phyloP scores from a whole-genome alignment of 2,329 filamentous ascomycete genomes.

The Xylaria sp. region DNA sequence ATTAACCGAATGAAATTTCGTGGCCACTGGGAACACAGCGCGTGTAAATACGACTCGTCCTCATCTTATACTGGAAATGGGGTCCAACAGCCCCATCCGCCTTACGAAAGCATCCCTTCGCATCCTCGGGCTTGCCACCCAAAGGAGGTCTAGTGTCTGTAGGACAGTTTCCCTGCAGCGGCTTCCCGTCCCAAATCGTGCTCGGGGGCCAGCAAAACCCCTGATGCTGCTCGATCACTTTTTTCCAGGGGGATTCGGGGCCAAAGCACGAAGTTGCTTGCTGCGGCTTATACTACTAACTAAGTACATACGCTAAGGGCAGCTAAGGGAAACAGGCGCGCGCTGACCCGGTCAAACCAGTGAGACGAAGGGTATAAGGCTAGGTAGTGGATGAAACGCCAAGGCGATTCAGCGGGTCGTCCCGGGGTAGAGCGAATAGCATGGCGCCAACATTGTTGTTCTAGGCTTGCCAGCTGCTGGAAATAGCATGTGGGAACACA shows the following conservation, averaged over 20 bases:
- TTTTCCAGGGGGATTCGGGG: constrained; percentile 20
- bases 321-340: not conserved
- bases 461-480: constrained; percentile 19
- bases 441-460: constrained; percentile 21
- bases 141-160: constrained; percentile 16
- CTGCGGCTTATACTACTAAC: constrained; percentile 1
- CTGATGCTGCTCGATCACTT: constrained; percentile 24
- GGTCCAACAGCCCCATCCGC: constrained; percentile 23
- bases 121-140: constrained; percentile 6
- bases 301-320: not conserved
- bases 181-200: not conserved
- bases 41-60: not conserved
- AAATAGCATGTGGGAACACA: constrained; percentile 31
- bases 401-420: constrained; percentile 26
- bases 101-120: constrained; percentile 21
- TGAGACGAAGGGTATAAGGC: constrained; percentile 10
- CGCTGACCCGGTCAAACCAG: constrained; percentile 9
- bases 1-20: not conserved
- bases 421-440: constrained; percentile 30
- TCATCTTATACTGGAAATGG: constrained; percentile 29
- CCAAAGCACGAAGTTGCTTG: constrained; percentile 14
- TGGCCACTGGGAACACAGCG: constrained; percentile 1
- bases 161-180: constrained; percentile 6
- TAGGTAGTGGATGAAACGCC: constrained; percentile 30
- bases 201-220: constrained; percentile 21